phyloP scores from a whole-genome alignment of 2,329 filamentous ascomycete genomes.

The Beauveria pseudobassiana region DNA sequence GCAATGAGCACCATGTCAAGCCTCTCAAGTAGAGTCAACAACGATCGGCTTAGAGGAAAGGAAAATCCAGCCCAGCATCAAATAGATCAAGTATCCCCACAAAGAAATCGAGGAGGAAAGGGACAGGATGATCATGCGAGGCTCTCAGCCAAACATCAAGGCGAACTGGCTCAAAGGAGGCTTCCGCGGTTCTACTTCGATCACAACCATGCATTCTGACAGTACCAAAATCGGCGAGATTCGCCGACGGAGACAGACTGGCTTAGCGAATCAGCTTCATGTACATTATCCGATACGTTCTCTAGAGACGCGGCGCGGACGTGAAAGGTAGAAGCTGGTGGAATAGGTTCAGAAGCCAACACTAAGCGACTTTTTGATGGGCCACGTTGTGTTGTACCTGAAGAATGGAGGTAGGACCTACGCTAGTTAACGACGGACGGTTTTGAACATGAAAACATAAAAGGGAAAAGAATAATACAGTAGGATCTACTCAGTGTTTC shows the following conservation, averaged over 20 bases:
- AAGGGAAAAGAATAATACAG: background rate
- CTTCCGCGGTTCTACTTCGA: slow-evolving; percentile 1
- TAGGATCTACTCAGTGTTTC: no score
- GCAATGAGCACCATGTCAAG: slow-evolving; percentile 41
- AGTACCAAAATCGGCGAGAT: slow-evolving; percentile 41
- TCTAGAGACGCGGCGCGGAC: background rate
- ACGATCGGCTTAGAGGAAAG: background rate
- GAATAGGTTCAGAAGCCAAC: background rate
- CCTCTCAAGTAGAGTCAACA: slow-evolving; percentile 30
- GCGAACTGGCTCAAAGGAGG: slow-evolving; percentile 12
- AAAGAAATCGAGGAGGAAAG: background rate
- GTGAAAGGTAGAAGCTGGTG: slow-evolving; percentile 6
- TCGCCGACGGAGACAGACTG: slow-evolving; percentile 9
- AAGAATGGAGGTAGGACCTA: no score
- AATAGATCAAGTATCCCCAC: background rate
- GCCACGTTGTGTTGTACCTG: background rate
- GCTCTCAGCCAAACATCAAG: background rate
- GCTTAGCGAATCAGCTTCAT: background rate
- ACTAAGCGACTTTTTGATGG: background rate
- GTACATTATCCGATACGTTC: background rate
- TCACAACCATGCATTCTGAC: slow-evolving; percentile 24
- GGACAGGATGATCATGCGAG: background rate
- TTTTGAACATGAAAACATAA: background rate
- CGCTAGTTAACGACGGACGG: no score
- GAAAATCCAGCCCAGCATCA: background rate